phyloP scores from a whole-genome alignment of 345 rosid species.

The Pistacia atlantica region DNA sequence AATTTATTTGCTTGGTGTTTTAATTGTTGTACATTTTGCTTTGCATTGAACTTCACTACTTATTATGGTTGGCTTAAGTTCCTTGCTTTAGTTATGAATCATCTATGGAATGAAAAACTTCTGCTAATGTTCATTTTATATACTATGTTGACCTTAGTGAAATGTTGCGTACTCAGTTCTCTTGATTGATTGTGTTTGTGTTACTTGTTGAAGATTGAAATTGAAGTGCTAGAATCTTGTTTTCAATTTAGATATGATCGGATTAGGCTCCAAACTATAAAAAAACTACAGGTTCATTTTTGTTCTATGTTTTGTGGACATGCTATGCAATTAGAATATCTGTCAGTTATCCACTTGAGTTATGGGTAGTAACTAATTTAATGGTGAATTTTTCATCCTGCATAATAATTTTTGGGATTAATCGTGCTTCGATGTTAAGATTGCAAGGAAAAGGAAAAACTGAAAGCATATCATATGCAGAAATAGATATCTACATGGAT shows the following conservation, averaged over 20 bases:
- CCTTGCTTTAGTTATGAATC: neutral
- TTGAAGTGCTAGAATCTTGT: neutral
- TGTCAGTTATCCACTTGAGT: neutral
- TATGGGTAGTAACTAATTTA: neutral
- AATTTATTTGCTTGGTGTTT: neutral
- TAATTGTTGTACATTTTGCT: neutral
- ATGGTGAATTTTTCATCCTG: neutral
- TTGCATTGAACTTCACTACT: neutral
- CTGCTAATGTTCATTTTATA: neutral
- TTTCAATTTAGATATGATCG: neutral
- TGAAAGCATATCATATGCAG: neutral
- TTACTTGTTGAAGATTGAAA: slow-evolving; percentile 3
- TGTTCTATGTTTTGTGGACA: neutral
- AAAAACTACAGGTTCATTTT: neutral
- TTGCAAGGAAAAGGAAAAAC: no score
- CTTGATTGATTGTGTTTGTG: neutral
- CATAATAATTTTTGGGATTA: neutral
- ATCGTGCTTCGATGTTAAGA: neutral
- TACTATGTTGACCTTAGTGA: neutral
- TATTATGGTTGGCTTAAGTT: neutral
- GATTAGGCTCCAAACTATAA: neutral
- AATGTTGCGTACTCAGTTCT: neutral
- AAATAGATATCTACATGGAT: neutral
- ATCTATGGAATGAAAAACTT: neutral
- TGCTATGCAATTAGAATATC: neutral